Base-by-base conservation (phyloP, 2,329 filamentous ascomycete species). In the Fusarium sp. region DNA sequence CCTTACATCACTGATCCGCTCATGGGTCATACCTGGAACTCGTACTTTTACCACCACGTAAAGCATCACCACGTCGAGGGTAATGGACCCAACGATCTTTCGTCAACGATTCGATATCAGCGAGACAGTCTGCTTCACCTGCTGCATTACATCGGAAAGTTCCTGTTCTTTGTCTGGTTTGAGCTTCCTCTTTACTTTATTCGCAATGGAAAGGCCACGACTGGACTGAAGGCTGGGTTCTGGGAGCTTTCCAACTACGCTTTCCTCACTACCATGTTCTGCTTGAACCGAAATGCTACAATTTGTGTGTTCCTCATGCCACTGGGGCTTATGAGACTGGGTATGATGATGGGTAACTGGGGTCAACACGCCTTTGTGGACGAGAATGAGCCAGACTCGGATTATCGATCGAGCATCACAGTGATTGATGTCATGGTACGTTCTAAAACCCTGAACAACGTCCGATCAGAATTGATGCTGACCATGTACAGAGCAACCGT, bases 51-150 rank as follows among this genome's bases (percentile, higher is more conserved):
- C 75, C 92, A 95, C 75, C 92, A 95, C 74, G 91, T 94, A 75
- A 95, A 95, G 82, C 91, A 94, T 75, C 92, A 95, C 75, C 92
- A 95, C 70, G 89, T 94, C 57, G 92, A 94, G 79, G 90, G 88
- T 65, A 95, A 95, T 72, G 92, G 92, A 0, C 91, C 91, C 0
- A 85, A 90, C 46, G 92, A 95, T 74, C 83, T 94, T 1, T 92
- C 89, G 2, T 91, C 91, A 0, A 95, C 92, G 1, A 85, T 95
- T 37, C 85, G 90, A 15, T 94, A 92, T 77, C 91, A 94, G 76
- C 86, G 92, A 8, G 92, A 95, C 76, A 85, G 86, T 55, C 63
- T 88, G 2, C 79, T 80, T 65, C 82, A 93, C 75, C 93, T 95
- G 67, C 76, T 89, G n/a, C 84, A 86, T 71, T 95, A 95, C 72